Percentiles rank a stretch among this genome's conserved stretches.
Conservation (phyloP, 2,329 filamentous ascomycete genomes). For the Westerdykella sp. region DNA sequence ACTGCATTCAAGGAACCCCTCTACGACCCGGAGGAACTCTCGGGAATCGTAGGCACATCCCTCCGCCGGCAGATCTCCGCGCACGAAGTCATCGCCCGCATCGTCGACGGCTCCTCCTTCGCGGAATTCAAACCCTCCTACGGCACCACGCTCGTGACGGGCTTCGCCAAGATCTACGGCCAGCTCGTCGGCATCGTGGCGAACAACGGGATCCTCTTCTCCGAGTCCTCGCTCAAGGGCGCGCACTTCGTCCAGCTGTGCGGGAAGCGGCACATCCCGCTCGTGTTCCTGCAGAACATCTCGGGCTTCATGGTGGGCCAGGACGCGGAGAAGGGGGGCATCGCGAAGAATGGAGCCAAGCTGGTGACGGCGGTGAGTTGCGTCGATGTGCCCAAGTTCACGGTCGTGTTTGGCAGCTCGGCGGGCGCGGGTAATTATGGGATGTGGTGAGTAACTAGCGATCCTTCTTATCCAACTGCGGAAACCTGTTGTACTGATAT, state of each 20-base stretch:
- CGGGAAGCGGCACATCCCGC: slow-evolving; percentile 77
- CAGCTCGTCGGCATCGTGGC: slow-evolving; percentile 88
- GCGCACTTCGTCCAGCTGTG: slow-evolving; percentile 97
- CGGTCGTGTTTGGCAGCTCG: slow-evolving; percentile 87
- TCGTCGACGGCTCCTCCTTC: slow-evolving; percentile 86
- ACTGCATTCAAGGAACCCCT: slow-evolving; percentile 65
- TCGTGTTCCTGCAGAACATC: slow-evolving; percentile 95
- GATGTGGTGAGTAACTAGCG: slow-evolving; percentile 63
- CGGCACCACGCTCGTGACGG: slow-evolving; percentile 78
- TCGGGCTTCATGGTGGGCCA: slow-evolving; percentile 96
- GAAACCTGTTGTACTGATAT: slow-evolving; percentile 2
- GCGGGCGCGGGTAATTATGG: slow-evolving; percentile 96
- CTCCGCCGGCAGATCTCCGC: slow-evolving; percentile 78
- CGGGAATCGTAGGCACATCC: slow-evolving; percentile 86
- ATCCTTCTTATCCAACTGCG: not conserved
- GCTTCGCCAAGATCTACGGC: slow-evolving; percentile 84
- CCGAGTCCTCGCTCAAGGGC: slow-evolving; percentile 81
- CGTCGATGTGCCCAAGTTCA: slow-evolving; percentile 92
- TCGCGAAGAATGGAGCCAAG: slow-evolving; percentile 97
- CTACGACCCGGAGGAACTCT: slow-evolving; percentile 71
- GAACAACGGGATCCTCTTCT: slow-evolving; percentile 94
- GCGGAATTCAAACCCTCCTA: slow-evolving; percentile 93
- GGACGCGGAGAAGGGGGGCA: slow-evolving; percentile 87
- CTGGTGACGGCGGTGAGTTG: slow-evolving; percentile 92
- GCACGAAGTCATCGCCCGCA: slow-evolving; percentile 84